These are phyloP conservation scores for Flaveria ramosissima DNA, from an alignment of 129 eudicot genomes.

Conservation along the genomic window DNA sequence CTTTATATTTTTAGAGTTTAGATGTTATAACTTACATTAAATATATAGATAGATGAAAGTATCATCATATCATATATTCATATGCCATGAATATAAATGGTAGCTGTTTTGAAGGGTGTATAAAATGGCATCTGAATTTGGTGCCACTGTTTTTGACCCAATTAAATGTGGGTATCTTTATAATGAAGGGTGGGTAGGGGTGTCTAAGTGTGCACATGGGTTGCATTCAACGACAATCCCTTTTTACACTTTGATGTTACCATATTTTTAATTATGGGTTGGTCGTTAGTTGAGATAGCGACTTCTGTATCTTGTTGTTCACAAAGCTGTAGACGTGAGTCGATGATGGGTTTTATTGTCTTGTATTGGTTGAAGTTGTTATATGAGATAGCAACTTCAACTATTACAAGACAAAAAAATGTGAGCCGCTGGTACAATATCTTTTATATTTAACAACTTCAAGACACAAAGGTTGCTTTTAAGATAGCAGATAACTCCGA, in stretches of 20 bases:
- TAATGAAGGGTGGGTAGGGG: constrained; percentile 6
- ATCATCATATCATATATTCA: not conserved
- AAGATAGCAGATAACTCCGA: no score
- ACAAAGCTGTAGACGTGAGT: no score
- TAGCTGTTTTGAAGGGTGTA: not conserved
- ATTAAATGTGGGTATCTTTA: constrained; percentile 24
- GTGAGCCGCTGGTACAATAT: no score
- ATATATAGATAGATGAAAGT: not conserved
- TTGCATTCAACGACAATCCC: constrained; percentile 10
- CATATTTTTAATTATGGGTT: not conserved
- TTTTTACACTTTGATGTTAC: constrained; percentile 29
- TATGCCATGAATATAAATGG: not conserved
- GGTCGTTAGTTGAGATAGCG: no score
- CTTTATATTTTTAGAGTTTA: not conserved
- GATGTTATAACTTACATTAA: not conserved
- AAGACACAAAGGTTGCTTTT: no score
- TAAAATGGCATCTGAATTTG: not conserved
- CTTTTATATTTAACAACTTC: no score
- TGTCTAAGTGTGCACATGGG: constrained; percentile 30
- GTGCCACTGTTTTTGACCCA: constrained; percentile 12
- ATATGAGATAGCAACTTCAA: no score
- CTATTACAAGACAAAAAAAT: no score
- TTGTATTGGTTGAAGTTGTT: no score
- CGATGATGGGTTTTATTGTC: no score
- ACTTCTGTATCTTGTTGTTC: no score